These are phyloP conservation scores for Aspergillus versicolor DNA, from an alignment of 2,329 filamentous ascomycete species.

Conservation along the genomic window DNA sequence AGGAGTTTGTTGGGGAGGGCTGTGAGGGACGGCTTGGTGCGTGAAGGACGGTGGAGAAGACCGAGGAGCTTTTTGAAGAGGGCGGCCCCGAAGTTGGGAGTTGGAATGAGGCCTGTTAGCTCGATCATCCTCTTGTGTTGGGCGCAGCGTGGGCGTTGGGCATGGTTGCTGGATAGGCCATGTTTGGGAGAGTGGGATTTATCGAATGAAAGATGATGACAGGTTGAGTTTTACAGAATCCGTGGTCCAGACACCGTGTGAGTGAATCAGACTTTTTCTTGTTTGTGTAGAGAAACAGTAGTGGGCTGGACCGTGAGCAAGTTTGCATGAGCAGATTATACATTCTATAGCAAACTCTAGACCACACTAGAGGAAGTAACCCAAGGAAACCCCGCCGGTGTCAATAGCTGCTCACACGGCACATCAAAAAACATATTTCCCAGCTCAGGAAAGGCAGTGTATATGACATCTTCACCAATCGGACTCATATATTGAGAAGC, in stretches of 20 bases:
- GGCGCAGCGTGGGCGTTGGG: not conserved
- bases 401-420: not conserved
- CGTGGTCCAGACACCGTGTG: no score
- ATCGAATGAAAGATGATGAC: no score
- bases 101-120: not conserved
- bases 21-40: not conserved
- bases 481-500: not conserved
- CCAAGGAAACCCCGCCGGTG: not conserved
- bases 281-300: no score
- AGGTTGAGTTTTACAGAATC: no score
- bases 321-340: no score
- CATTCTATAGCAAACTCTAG: no score
- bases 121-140: not conserved
- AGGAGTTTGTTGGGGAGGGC: not conserved
- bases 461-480: not conserved
- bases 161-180: not conserved
- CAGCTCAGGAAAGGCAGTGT: not conserved
- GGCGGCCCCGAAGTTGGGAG: not conserved
- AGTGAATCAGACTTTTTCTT: no score
- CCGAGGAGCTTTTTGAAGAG: not conserved
- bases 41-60: not conserved
- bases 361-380: not conserved
- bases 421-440: not conserved
- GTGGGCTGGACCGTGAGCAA: no score
- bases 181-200: not conserved